A percentile compares a stretch with the other conserved stretches of the same genome.
phyloP scores from a whole-genome alignment of 495 filamentous ascomycete species.

The Penicillium ochrochloron region DNA sequence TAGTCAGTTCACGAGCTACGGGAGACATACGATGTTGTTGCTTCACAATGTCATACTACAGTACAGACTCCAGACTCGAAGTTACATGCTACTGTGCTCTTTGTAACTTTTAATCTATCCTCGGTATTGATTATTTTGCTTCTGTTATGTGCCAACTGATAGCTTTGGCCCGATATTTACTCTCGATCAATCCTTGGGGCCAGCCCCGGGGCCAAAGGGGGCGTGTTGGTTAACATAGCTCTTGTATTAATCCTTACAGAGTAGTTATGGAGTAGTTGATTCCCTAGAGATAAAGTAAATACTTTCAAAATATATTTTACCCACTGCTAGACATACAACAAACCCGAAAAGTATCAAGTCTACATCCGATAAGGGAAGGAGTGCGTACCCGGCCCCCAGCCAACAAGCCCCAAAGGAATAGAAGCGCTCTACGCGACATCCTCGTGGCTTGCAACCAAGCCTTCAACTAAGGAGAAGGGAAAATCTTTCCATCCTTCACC shows the following conservation, averaged over 20 bases:
- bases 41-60: neutral
- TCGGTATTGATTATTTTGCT: neutral
- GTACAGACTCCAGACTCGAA: neutral
- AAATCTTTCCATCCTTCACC: neutral
- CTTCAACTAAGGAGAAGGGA: neutral
- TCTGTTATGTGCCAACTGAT: neutral
- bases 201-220: neutral
- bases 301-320: neutral
- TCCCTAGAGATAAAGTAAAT: too few species aligned
- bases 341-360: neutral
- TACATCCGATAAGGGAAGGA: neutral
- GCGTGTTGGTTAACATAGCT: neutral
- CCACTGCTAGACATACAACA: neutral
- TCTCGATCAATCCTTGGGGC: neutral
- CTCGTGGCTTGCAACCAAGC: neutral
- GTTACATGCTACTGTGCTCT: neutral
- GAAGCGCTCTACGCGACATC: neutral
- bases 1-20: neutral
- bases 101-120: neutral
- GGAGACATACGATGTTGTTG: neutral
- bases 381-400: neutral
- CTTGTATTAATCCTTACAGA: neutral
- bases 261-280: too few species aligned
- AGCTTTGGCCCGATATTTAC: neutral
- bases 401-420: neutral